Evolutionary conservation across 345 rosid genomes (phyloP).

Genomic region (Cardiospermum halicacabum): DNA sequence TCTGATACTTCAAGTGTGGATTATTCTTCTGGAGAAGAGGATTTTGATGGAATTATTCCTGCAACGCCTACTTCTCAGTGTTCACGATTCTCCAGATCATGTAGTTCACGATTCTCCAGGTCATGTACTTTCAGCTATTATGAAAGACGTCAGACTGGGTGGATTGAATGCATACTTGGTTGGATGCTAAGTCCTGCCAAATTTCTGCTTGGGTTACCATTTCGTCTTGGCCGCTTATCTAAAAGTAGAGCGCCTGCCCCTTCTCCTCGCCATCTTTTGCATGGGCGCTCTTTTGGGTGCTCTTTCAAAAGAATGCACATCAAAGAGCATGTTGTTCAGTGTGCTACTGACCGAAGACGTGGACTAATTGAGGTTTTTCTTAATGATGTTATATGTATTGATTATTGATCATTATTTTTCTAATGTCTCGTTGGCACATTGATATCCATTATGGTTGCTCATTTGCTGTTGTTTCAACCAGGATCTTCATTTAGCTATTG

Average conservation of each 20-base stretch:
- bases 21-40: slow-evolving; percentile 81
- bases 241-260: slow-evolving; percentile 29
- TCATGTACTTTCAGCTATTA: slow-evolving; percentile 34
- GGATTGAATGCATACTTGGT: slow-evolving; percentile 46
- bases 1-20: slow-evolving; percentile 69
- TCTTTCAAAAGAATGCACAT: slow-evolving; percentile 36
- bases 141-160: slow-evolving; percentile 39
- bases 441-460: slow-evolving; percentile 2
- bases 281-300: slow-evolving; percentile 24
- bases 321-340: slow-evolving; percentile 67
- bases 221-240: slow-evolving; percentile 34
- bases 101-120: slow-evolving; percentile 61
- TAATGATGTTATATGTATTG: slow-evolving; percentile 2
- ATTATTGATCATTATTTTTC: slow-evolving; percentile 10
- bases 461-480: slow-evolving; percentile 26
- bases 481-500: slow-evolving; percentile 95
- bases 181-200: slow-evolving; percentile 66
- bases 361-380: slow-evolving; percentile 89
- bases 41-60: slow-evolving; percentile 49
- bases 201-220: slow-evolving; percentile 51
- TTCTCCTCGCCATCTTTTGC: slow-evolving; percentile 28
- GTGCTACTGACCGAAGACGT: slow-evolving; percentile 83
- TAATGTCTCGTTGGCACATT: not conserved
- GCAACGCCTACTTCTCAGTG: slow-evolving; percentile 67
- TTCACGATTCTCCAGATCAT: slow-evolving; percentile 60